These are phyloP conservation scores for Termitomyces sp. DNA, from an alignment of 768 basidiomycete genomes.

Conservation along the genomic window DNA sequence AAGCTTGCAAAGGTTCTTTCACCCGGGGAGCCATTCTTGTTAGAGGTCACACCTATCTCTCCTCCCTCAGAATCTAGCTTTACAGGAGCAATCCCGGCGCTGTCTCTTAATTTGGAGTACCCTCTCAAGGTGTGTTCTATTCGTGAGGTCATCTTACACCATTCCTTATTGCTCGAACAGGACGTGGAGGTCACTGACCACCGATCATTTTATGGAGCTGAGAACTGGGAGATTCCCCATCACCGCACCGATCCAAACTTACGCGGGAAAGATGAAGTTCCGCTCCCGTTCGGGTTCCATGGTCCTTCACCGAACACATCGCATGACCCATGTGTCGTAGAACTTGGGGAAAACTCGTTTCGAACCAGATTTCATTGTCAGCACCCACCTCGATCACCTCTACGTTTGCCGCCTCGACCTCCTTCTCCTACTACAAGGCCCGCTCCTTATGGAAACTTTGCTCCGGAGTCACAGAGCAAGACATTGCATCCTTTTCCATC, in stretches of 20 bases:
- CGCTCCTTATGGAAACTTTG: slow-evolving; percentile 18
- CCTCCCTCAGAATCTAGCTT: not conserved
- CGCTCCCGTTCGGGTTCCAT: slow-evolving; percentile 10
- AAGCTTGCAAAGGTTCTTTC: slow-evolving; percentile 12
- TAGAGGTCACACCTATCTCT: slow-evolving; percentile 1
- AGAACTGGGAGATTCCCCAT: not conserved
- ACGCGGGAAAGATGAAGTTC: slow-evolving; percentile 10
- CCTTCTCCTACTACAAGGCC: slow-evolving; percentile 9
- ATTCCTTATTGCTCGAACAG: not conserved
- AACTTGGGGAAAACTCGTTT: not conserved
- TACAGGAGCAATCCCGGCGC: not conserved
- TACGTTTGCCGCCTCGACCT: slow-evolving; percentile 13
- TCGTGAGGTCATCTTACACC: not conserved
- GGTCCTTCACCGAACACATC: slow-evolving; percentile 18
- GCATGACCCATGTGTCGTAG: slow-evolving; percentile 18
- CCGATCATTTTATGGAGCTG: not conserved
- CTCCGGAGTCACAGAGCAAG: slow-evolving; percentile 7
- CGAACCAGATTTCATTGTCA: slow-evolving; percentile 10
- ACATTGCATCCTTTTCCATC: slow-evolving; percentile 2
- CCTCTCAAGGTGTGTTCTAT: not conserved
- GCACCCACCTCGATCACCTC: slow-evolving; percentile 25
- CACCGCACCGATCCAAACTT: slow-evolving; percentile 1
- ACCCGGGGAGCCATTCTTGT: not conserved
- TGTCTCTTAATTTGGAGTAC: slow-evolving; percentile 4
- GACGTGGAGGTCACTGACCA: not conserved